Percentiles rank a stretch among this genome's conserved stretches.
These are phyloP conservation scores for Salix exigua DNA, from an alignment of 345 rosid species.

Conservation along the genomic window DNA sequence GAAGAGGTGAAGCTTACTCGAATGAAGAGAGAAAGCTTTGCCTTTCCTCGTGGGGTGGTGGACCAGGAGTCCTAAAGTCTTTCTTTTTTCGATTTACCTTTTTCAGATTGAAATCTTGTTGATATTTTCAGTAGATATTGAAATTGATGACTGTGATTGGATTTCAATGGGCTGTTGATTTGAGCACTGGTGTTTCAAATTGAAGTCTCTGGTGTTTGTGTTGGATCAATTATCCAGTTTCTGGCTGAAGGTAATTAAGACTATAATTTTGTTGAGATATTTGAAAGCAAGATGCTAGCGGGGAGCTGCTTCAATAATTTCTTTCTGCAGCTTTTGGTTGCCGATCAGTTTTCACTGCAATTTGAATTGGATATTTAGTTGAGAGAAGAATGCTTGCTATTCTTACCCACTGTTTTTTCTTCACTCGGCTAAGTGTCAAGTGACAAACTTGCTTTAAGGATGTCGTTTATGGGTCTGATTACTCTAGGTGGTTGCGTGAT, in stretches of 20 bases:
- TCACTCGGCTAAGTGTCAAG: not conserved
- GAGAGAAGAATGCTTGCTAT: no score
- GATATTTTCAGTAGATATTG: constrained; percentile 19
- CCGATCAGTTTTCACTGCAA: no score
- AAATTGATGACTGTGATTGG: not conserved
- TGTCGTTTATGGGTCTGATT: not conserved
- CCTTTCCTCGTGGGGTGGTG: no score
- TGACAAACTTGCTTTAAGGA: not conserved
- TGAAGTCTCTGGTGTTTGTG: not conserved
- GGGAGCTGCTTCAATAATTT: no score
- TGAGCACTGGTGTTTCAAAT: not conserved
- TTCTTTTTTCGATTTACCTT: not conserved
- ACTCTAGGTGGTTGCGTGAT: no score
- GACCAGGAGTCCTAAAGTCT: no score
- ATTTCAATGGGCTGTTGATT: not conserved
- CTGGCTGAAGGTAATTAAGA: not conserved
- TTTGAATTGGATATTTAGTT: no score
- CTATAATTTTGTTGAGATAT: not conserved
- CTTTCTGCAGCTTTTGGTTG: no score
- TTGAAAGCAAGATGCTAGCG: not conserved
- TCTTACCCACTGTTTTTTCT: no score
- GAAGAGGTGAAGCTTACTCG: no score
- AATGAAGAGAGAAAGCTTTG: no score
- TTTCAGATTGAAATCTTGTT: not conserved
- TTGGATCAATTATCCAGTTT: not conserved